Base-by-base conservation (phyloP, 2,329 filamentous ascomycete species). In the Ceratocystis variospora region DNA sequence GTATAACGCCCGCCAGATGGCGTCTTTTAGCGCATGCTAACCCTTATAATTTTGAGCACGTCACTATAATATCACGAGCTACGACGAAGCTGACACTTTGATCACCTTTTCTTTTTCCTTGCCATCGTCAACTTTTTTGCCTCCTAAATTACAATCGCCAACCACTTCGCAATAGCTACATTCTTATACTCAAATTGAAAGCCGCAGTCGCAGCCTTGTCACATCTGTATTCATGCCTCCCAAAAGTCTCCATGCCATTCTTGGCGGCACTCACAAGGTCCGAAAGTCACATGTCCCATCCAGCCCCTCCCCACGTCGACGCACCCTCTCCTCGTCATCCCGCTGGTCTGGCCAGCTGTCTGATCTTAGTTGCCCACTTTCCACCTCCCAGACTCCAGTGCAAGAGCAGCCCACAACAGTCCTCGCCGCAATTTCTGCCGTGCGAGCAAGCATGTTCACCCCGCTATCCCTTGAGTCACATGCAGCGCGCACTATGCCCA, bases 401-500 rank as follows among this genome's bases (percentile, higher is more conserved):
- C 45, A 55, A 5, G 53, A 37, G 2, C 31, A 22, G 5, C 61
- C 61, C 44, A 48, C 41, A 8, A 63, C 44, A 2, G 41, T 53
- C 12, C 15, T 83, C 0, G 86, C 88, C 72, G 84, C 85, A 25
- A 83, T 90, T 72, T 77, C 80, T 63, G 82, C 86, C 73, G 81
- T 87, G 62, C 81, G 80, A 46, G 74, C 72, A 22, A 78, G 76
- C 71, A 88, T 87, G 81, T 90, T 89, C 76, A 80, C 79, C 48
- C 76, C 81, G 1, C 76, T 66, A 17, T 59, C 62, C 37, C 41
- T 66, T 22, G 25, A 90, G 10, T 87, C 87, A 2, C 77, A 80
- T 22, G 76, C 75, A 57, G 76, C 76, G 7, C 77, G 80, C 0
- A 86, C 87, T 25, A 84, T 90, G 80, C 82, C 79, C 70, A 86